Base-by-base conservation (phyloP, 2,329 filamentous ascomycete species). In the Cladophialophora immunda region DNA sequence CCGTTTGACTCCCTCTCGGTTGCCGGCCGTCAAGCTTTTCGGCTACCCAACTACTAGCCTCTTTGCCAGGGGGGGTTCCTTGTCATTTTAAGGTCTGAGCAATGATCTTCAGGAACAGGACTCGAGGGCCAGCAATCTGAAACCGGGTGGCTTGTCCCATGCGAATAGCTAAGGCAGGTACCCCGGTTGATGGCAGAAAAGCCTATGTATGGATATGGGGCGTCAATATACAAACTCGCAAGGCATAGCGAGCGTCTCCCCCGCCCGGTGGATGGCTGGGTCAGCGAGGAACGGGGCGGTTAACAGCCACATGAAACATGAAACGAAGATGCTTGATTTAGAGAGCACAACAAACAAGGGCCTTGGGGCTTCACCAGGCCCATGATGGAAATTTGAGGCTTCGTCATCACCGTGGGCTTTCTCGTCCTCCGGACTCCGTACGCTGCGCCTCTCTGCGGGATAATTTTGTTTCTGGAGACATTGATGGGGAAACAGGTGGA, bases 131-230 rank as follows among this genome's bases (percentile, higher is more conserved):
- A 25, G 9, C 13, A 29, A 4, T 19, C 30, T 59, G 57, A 59
- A 52, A 59, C 57, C 41, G 57, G 57, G 57, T 59, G 57, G 38
- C 38, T 52, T 59, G 41, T n/a, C 9, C 38, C 6, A n/a, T 7
- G n/a, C n/a, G 38, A 8, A 27, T 25, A 38, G 29, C 15, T 15
- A 4, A 27, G 27, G 29, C 22, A 34, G 29, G 27, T 13, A 32
- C 4, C 38, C 38, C 38, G 15, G 38, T 41, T 4, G 38, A 41
- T n/a, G 38, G 38, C 15, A n/a, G n/a, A 17, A 41, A 41, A 4
- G 17, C 13, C 36, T n/a, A 41, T 11, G 32, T 30, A 27, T n/a
- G 50, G 50, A 25, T n/a, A 27, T 54, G 22, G 11, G 7, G 57
- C 29, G 15, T 27, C 2, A 17, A 50, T 50, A n/a, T 36, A 19